A percentile compares a stretch with the other conserved stretches of the same genome.
Conservation (phyloP, 176 grass and related monocot species). For the Saccharum spontaneum region DNA sequence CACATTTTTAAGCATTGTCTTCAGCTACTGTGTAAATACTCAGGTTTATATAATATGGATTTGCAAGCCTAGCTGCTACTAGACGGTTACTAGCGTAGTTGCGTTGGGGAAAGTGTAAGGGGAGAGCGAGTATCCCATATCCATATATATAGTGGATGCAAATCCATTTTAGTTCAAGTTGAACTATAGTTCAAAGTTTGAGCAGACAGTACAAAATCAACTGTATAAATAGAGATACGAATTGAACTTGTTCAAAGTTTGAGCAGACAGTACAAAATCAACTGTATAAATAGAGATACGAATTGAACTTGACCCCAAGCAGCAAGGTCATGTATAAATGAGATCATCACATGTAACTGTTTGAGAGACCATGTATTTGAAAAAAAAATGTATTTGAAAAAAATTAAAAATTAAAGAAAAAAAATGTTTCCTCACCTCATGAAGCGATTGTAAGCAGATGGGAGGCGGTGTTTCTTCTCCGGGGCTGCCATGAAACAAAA, state of each 20-base stretch:
- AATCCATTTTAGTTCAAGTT: not conserved
- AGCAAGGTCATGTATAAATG: not conserved
- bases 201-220: not conserved
- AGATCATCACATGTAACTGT: slow-evolving; percentile 39
- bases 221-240: not conserved
- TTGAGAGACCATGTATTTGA: not conserved
- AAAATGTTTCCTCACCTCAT: slow-evolving; percentile 57
- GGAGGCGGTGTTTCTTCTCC: slow-evolving; percentile 87
- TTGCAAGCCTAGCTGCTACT: not conserved
- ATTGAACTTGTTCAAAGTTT: too few relatives aligned
- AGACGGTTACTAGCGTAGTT: not conserved
- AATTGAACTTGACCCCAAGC: not conserved
- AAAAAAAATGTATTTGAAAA: not conserved
- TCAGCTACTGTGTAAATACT: not conserved
- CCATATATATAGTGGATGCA: not conserved
- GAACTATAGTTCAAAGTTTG: not conserved
- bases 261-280: too few relatives aligned
- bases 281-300: too few relatives aligned
- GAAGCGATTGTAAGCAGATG: slow-evolving; percentile 93
- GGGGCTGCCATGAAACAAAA: slow-evolving; percentile 58
- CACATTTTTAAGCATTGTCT: not conserved
- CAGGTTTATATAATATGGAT: not conserved
- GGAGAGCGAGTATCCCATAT: not conserved
- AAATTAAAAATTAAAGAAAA: not conserved
- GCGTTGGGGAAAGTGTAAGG: too few relatives aligned